phyloP scores from a whole-genome alignment of 2,329 filamentous ascomycete genomes.

The Fusarium sp. region DNA sequence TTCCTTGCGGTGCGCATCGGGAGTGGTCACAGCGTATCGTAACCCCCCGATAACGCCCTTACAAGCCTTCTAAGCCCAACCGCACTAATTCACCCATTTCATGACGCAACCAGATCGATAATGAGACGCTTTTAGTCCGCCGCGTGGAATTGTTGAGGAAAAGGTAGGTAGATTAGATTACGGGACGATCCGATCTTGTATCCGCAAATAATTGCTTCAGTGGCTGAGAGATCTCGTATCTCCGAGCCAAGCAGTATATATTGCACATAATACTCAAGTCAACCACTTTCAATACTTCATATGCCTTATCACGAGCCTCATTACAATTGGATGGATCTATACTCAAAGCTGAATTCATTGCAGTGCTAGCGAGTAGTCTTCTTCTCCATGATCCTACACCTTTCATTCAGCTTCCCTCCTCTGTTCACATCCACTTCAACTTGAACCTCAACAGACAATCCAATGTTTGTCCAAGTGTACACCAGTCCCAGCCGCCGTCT shows the following conservation, averaged over 20 bases:
- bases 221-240: neutral
- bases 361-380: conserved; percentile 5
- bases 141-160: conserved; percentile 3
- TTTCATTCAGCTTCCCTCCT: neutral
- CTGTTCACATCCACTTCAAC: neutral
- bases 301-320: conserved; percentile 11
- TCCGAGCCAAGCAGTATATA: neutral
- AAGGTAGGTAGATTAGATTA: neutral
- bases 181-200: neutral
- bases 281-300: neutral
- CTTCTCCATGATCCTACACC: conserved; percentile 11
- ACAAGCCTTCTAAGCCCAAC: conserved; percentile 3
- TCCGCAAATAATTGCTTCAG: neutral
- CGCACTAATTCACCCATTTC: conserved; percentile 24
- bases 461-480: conserved; percentile 21
- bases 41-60: conserved; percentile 32
- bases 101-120: conserved; percentile 33
- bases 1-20: conserved; percentile 6
- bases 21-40: conserved; percentile 35
- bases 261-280: neutral
- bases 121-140: neutral
- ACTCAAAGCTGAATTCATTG: neutral
- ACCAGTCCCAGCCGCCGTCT: conserved; percentile 26
- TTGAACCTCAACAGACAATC: neutral
- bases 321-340: conserved; percentile 18